Base-by-base conservation (phyloP, 306 rosid species). In the Alnus rubra region DNA sequence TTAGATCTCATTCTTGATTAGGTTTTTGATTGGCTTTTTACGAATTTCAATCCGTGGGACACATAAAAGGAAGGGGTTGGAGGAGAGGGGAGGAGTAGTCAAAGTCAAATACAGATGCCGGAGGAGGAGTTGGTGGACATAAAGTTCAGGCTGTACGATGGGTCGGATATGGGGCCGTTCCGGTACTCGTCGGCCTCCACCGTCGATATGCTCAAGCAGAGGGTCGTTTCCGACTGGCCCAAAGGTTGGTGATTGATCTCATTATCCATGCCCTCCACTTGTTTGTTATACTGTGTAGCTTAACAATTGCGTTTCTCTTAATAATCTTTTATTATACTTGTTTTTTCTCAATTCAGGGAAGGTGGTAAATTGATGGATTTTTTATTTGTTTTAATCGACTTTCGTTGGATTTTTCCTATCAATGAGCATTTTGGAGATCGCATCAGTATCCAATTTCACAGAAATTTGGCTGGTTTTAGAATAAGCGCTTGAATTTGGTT, bases 181-280 rank as follows among this genome's bases (percentile, higher is more conserved):
- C 85, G 91, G 75, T 94, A 94, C 87, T 89, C 97, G 12, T 75
- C 97, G 37, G 83, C 98, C 9, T 89, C 96, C 10, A 94, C 98
- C 2, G 90, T 94, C 37, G 98, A 92, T 82, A 83, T 83, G 89
- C 97, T 94, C 14, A 94, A 94, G 90, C 96, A 94, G 85, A 89
- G 97, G 82, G 79, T 94, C 45, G 92, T 94, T 44, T 88, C 98
- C 28, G 97, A 94, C 79, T 94, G 97, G 97, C 98, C 98, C 68
- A 92, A 86, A 94, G 97, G 98, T 94, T 70, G 9, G 77, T 50
- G 30, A 67, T 75, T 35, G 47, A 69, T 72, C 1, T 9, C 37
- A n/a, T 18, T 54, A 54, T 80, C 52, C 10, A 14, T 49, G 52
- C 52, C 12, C 52, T 1, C 72, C 72, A 54, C 50, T 76, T 80